Percentiles rank a stretch among this genome's conserved stretches.
Conservation (phyloP, 163 green algal species). For the Scenedesmus sp. region DNA sequence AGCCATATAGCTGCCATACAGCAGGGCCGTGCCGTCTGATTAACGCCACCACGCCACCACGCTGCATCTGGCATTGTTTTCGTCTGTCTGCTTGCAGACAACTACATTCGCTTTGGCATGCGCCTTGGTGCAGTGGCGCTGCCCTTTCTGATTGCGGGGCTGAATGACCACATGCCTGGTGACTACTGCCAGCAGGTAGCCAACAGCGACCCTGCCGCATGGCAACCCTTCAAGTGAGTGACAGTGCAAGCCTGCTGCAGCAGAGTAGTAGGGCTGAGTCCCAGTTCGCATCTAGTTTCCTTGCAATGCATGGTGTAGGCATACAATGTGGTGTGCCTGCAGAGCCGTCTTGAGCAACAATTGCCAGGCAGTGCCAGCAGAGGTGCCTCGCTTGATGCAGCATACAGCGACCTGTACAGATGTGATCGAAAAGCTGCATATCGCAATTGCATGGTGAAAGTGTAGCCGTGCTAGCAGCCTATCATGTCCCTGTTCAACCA, state of each 20-base stretch:
- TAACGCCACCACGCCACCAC: not conserved
- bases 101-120: constrained; percentile 21
- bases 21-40: not conserved
- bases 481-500: too few relatives aligned
- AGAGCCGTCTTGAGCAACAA: not conserved
- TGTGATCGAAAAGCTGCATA: too few relatives aligned
- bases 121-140: not conserved
- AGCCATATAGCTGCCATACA: too few relatives aligned
- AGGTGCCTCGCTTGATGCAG: not conserved
- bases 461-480: too few relatives aligned
- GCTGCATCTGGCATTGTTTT: too few relatives aligned
- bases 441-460: too few relatives aligned
- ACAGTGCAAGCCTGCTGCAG: not conserved
- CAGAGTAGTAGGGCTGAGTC: not conserved
- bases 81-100: not conserved
- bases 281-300: not conserved
- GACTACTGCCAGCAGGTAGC: constrained; percentile 19
- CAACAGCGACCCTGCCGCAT: constrained; percentile 24
- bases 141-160: constrained; percentile 23
- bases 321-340: not conserved
- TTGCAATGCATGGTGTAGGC: not conserved
- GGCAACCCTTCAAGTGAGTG: constrained; percentile 14
- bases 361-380: not conserved
- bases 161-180: constrained; percentile 33
- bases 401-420: not conserved